phyloP scores from a whole-genome alignment of 2,329 filamentous ascomycete species.

The Lithohypha guttulata region DNA sequence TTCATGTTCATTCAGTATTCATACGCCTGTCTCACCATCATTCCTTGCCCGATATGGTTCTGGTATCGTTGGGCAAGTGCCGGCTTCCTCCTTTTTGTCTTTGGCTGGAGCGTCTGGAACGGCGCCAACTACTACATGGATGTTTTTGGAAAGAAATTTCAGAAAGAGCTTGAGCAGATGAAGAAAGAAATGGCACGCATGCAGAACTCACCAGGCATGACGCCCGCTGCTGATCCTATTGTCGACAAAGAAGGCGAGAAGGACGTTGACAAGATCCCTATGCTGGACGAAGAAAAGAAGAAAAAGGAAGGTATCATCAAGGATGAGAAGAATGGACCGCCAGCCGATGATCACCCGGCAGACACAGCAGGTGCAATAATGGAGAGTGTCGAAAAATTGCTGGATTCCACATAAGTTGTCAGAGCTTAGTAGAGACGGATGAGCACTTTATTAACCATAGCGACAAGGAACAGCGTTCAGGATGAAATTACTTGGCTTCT shows the following conservation, averaged over 20 bases:
- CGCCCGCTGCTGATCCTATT: neutral
- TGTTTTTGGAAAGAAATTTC: slow-evolving; percentile 90
- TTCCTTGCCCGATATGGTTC: slow-evolving; percentile 93
- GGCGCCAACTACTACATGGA: slow-evolving; percentile 97
- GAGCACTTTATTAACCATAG: too few species aligned
- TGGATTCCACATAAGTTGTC: slow-evolving; percentile 1
- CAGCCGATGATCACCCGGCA: neutral
- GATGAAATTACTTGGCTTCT: too few species aligned
- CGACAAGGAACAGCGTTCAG: too few species aligned
- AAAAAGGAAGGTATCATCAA: neutral
- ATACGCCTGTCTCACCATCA: slow-evolving; percentile 86
- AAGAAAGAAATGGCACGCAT: slow-evolving; percentile 81
- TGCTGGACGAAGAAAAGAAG: slow-evolving; percentile 15
- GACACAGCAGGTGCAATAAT: neutral
- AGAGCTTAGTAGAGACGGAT: neutral
- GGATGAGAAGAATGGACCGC: neutral
- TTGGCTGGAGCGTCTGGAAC: slow-evolving; percentile 92
- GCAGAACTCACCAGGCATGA: slow-evolving; percentile 49
- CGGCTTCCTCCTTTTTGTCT: slow-evolving; percentile 67
- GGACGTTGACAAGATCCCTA: slow-evolving; percentile 15
- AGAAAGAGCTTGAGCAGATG: slow-evolving; percentile 86
- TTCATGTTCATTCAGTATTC: slow-evolving; percentile 95
- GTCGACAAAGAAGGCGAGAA: slow-evolving; percentile 1
- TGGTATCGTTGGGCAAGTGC: slow-evolving; percentile 72
- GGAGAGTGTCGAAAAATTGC: neutral